Evolutionary conservation across 2,329 filamentous ascomycete genomes (phyloP), one percentile per base, ranked within the genome.

Genomic region (Lecanicillium sp.): DNA sequence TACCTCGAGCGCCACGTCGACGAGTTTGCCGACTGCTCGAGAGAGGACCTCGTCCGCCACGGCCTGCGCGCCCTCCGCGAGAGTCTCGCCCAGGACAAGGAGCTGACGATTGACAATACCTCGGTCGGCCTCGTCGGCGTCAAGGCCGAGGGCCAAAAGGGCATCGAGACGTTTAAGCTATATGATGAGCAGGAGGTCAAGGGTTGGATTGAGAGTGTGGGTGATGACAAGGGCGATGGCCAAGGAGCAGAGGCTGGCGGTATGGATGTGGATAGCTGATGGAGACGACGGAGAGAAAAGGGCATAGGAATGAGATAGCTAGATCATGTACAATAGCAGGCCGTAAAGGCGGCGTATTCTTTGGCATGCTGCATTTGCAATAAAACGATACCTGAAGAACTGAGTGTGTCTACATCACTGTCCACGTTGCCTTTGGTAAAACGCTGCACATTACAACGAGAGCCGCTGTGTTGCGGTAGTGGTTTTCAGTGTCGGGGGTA

Each of bases 81-180:
- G 72, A 94, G 85, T 52, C 69, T 98, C 60, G 84, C 86, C 42
- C 90, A 97, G 75, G 92, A 98, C 66, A 94, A 94, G 72, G 89
- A 97, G 74, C 69, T 98, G 61, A 97, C 90, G 40, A 79, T 96
- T 29, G 92, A 97, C 62, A 98, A 98, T 69, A 95, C 89, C 39
- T 95, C 87, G 51, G 77, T 98, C 39, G 89, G 86, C 28, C 72
- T 96, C 44, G 85, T 89, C 17, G 89, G 89, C 9, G 67, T 75
- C 35, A 66, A 61, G 46, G 63, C 65, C 44, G 65, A 66, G 6
- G 67, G 68, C 39, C 70, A 68, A 58, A 74, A 73, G 61, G 65
- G 57, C 39, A 64, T 84, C 22, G 86, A 97, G 72, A 77, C 77
- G 47, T 97, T 97, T 68, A 87, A 85, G 71, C 72, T 95, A 49